Conservation (phyloP, 305 asterid species). For the Coffea humblotiana region DNA sequence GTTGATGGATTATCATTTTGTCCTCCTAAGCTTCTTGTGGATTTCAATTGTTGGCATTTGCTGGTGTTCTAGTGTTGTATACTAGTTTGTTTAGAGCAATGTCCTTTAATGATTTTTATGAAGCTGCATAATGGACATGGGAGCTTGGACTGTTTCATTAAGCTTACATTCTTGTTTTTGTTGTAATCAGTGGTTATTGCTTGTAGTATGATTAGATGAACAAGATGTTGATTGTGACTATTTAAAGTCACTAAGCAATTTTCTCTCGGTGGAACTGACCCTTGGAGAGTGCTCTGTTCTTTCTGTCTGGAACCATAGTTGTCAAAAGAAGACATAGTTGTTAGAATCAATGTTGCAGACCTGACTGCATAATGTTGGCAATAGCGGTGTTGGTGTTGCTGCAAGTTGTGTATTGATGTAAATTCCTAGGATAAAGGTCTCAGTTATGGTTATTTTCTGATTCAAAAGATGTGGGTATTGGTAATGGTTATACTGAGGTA, state of each 20-base stretch:
- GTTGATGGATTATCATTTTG: no score
- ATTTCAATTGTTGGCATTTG: slow-evolving; percentile 1
- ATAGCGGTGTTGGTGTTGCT: not conserved
- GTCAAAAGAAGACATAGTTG: no score
- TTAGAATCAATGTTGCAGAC: no score
- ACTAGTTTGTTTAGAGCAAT: not conserved
- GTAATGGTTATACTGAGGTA: no score
- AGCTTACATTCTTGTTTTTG: no score
- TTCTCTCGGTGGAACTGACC: not conserved
- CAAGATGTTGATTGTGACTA: not conserved
- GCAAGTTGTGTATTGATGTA: no score
- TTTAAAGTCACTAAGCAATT: not conserved
- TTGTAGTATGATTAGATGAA: not conserved
- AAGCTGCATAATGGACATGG: not conserved
- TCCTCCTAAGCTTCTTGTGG: not conserved
- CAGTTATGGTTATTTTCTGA: no score
- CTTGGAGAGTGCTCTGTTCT: not conserved
- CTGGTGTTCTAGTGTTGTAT: not conserved
- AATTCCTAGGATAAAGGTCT: no score
- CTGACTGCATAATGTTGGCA: no score
- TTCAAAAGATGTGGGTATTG: no score
- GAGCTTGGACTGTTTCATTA: no score
- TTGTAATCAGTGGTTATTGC: not conserved
- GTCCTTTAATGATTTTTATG: not conserved
- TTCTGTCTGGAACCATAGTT: no score